These are phyloP conservation scores for Pythium chondricola DNA, from an alignment of 352 stramenopile species.

Conservation along the genomic window DNA sequence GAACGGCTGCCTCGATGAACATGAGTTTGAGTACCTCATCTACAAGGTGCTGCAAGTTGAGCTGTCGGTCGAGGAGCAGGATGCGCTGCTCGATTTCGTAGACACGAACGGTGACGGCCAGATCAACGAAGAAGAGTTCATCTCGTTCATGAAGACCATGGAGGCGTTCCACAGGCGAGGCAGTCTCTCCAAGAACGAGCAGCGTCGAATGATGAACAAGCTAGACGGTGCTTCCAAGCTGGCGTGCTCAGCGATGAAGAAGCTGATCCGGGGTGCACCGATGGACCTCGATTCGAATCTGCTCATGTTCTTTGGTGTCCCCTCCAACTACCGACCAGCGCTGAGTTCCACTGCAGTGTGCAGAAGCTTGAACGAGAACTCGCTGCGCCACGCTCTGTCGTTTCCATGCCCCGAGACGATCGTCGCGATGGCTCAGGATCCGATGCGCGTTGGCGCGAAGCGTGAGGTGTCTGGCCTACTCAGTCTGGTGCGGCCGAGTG, in stretches of 20 bases:
- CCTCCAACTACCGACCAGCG: conserved; percentile 65
- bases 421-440: conserved; percentile 37
- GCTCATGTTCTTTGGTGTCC: conserved; percentile 73
- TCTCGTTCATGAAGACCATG: conserved; percentile 65
- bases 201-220: conserved; percentile 28
- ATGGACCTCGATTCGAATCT: conserved; percentile 65
- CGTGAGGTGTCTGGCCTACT: conserved; percentile 29
- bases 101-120: conserved; percentile 52
- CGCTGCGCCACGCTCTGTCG: conserved; percentile 59
- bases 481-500: conserved; percentile 3
- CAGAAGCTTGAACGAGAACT: conserved; percentile 41
- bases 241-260: conserved; percentile 69
- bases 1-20: conserved; percentile 56
- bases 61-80: conserved; percentile 64
- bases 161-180: conserved; percentile 41
- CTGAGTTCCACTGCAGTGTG: conserved; percentile 52
- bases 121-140: conserved; percentile 69
- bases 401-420: conserved; percentile 69
- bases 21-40: conserved; percentile 72
- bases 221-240: conserved; percentile 41
- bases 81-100: conserved; percentile 62
- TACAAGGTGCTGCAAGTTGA: conserved; percentile 73
- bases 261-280: conserved; percentile 55
- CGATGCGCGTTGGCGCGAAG: conserved; percentile 19
- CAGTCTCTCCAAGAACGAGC: conserved; percentile 21